Base-by-base conservation (phyloP, 306 rosid species). In the Quillaja saponaria region DNA sequence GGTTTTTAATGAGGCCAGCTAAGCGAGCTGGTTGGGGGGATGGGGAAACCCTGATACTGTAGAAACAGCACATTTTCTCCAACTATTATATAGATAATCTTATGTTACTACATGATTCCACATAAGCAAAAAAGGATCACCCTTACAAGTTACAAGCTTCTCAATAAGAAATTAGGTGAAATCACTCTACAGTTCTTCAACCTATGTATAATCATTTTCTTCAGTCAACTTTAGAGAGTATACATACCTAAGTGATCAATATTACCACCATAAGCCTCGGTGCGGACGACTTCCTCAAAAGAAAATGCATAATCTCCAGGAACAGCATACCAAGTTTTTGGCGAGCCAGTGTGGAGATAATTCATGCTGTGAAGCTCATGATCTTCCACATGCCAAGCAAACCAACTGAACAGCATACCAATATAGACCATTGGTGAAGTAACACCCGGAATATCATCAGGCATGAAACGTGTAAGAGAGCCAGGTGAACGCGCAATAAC, bases 331-430 rank as follows among this genome's bases (percentile, higher is more conserved):
- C 99, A 92, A 50, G 99, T 92, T 85, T 92, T 92, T 63, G 96
- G 69, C 25, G 99, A 84, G 68, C 99, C 99, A 41, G 89, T 71
- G 78, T 92, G 97, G 68, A 89, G 96, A 77, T 74, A 94, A 78
- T 94, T 94, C 99, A 94, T 80, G 76, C 99, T 94, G 75, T 94
- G 99, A 69, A 94, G 96, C 78, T 94, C 99, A 69, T 94, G 99
- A 85, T 94, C 99, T 85, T 94, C 99, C 20, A 94, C 96, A 37
- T 92, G 99, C 97, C 99, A 92, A 47, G 99, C 99, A 85, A 92
- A 92, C 99, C 99, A 92, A 74, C 99, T 92, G 78, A 92, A 92
- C 67, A 92, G 71, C 99, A 92, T 94, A 40, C 99, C 99, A 57
- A 94, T 90, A 74, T 94, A 94, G 63, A 94, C 76, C 99, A 94